A percentile compares a stretch with the other conserved stretches of the same genome.
These are phyloP conservation scores for Metroxylon sagu DNA, from an alignment of 176 grass and related monocot genomes.

Conservation along the genomic window DNA sequence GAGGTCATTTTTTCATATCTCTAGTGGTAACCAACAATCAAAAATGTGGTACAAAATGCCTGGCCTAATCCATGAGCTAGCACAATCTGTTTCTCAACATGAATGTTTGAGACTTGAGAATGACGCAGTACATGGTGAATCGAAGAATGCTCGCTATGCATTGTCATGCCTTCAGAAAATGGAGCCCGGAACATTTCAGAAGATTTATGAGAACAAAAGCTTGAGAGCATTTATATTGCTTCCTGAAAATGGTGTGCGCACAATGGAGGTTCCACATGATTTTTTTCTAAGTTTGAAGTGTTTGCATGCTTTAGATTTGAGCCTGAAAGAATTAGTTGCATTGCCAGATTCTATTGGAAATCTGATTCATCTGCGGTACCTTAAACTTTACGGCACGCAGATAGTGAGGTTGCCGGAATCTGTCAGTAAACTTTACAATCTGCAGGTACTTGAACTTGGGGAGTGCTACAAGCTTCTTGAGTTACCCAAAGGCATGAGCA, in stretches of 20 bases:
- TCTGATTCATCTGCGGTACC: conserved; percentile 42
- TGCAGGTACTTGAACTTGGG: conserved; percentile 37
- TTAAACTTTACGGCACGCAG: conserved; percentile 21
- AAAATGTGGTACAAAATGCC: conserved; percentile 17
- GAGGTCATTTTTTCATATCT: conserved; percentile 32
- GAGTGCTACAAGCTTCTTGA: conserved; percentile 26
- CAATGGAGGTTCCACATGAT: conserved; percentile 13
- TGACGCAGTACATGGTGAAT: background rate
- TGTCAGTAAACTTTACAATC: conserved; percentile 33
- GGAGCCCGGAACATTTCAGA: conserved; percentile 22
- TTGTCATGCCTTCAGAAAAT: conserved; percentile 9
- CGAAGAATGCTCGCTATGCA: conserved; percentile 20
- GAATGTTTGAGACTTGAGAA: conserved; percentile 18
- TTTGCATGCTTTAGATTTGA: conserved; percentile 35
- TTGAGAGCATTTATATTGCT: conserved; percentile 41
- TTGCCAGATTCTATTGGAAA: conserved; percentile 34
- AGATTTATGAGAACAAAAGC: conserved; percentile 16
- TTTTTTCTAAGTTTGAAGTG: conserved; percentile 28
- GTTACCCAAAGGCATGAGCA: conserved; percentile 32
- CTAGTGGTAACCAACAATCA: background rate
- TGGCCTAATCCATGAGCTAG: conserved; percentile 31
- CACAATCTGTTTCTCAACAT: conserved; percentile 22
- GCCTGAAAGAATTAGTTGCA: conserved; percentile 18
- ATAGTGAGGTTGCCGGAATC: conserved; percentile 32
- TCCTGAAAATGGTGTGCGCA: conserved; percentile 12